Evolutionary conservation across 208 protist species (phyloP), one percentile per base, ranked within the genome.

Genomic region (Crithidia fasciculata): DNA sequence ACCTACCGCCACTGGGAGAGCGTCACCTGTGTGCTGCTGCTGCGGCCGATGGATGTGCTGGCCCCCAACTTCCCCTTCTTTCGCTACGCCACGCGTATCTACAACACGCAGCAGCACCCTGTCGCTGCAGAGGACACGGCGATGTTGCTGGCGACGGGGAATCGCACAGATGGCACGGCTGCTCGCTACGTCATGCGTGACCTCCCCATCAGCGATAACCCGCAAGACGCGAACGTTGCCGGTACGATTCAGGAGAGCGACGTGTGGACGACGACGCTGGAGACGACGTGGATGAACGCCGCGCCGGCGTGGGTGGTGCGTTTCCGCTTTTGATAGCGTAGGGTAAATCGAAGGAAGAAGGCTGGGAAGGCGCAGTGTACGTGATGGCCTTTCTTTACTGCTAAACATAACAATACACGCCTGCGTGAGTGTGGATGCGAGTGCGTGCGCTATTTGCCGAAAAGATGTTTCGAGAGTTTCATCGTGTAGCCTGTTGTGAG

Each of bases 261-360:
- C 12, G 18, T 83, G 12, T 69, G 69, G 56, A 70, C 19, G 39
- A 82, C 74, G 56, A 69, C 68, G 13, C 50, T 92, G 19, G 78
- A 88, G 66, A 86, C 87, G 45, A 89, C 84, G 10, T 92, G 87
- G 87, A 92, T 92, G 87, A 75, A 60, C 55, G 81, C 88, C 13
- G 84, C 87, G 8, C 87, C 87, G 43, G 87, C 84, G 19, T 90
- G 84, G 82, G 74, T 92, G 13, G 47, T 92, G 69, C 81, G 76
- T 64, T 92, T 88, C 36, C 61, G 54, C 50, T 88, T 84, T 47
- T 82, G 47, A 69, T 28, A 28, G 28, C 1, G 28, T 28, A 28
- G 28, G 1, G 28, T 28, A 28, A 28, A 28, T 28, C 28, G 28
- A 28, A 74, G 43, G 44, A 37, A 85, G 55, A 47, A 70, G 36